phyloP scores from a whole-genome alignment of 2,329 filamentous ascomycete genomes.

The Stagonosporopsis cucurbitacearum region DNA sequence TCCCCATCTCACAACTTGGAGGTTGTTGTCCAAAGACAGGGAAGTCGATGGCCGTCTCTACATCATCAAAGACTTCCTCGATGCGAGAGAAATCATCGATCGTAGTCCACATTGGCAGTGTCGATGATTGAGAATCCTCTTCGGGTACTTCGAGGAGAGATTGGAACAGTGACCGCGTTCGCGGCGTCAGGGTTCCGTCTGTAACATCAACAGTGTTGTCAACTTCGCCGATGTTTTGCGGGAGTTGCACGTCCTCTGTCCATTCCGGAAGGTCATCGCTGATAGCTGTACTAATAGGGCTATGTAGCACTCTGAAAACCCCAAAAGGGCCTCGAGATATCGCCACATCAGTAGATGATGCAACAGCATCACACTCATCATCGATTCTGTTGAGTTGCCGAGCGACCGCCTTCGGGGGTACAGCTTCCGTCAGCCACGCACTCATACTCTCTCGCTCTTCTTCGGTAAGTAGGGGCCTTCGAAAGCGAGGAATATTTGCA shows the following conservation, averaged over 20 bases:
- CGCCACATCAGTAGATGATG: conserved; percentile 11
- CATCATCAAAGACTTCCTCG: conserved; percentile 16
- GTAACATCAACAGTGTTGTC: background rate
- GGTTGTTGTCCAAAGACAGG: background rate
- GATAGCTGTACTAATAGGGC: background rate
- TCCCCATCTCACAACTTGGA: background rate
- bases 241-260: background rate
- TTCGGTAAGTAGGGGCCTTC: conserved; percentile 55
- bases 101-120: background rate
- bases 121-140: background rate
- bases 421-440: conserved; percentile 42
- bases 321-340: conserved; percentile 23
- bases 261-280: background rate
- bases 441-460: conserved; percentile 47
- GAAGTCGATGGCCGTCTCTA: background rate
- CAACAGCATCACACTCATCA: conserved; percentile 30
- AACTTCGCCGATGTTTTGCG: background rate
- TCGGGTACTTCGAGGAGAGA: conserved; percentile 12
- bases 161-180: conserved; percentile 14
- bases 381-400: conserved; percentile 34
- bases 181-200: conserved; percentile 8
- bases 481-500: conserved; percentile 38
- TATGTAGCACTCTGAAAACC: conserved; percentile 10
- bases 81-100: conserved; percentile 2
- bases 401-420: conserved; percentile 35